Conservation (phyloP, 345 rosid species). For the Acer saccharum region DNA sequence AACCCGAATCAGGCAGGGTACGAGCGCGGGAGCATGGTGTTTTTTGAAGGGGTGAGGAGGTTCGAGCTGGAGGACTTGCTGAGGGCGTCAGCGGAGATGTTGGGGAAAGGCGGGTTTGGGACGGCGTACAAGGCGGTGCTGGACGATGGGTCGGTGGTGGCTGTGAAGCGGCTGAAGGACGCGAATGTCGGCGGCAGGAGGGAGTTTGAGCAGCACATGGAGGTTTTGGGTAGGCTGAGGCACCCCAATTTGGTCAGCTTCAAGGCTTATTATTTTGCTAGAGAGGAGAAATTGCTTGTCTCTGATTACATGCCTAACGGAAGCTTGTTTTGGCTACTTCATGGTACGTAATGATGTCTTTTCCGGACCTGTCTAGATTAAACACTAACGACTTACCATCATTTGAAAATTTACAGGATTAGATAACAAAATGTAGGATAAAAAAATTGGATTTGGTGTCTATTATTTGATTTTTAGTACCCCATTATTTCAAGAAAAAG, state of each 20-base stretch:
- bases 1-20: conserved; percentile 37
- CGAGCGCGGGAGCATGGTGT: conserved; percentile 87
- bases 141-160: conserved; percentile 83
- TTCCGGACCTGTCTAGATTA: background rate
- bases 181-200: conserved; percentile 62
- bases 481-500: no score
- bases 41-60: conserved; percentile 73
- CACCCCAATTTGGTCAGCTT: conserved; percentile 72
- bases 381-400: background rate
- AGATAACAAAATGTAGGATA: background rate
- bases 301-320: conserved; percentile 87
- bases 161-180: conserved; percentile 85
- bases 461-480: no score
- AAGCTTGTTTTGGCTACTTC: conserved; percentile 93
- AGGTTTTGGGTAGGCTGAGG: conserved; percentile 72
- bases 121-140: conserved; percentile 93
- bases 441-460: background rate
- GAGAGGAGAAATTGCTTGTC: conserved; percentile 90
- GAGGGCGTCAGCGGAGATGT: conserved; percentile 95
- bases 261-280: conserved; percentile 80
- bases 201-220: conserved; percentile 89
- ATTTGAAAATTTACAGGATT: background rate
- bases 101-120: conserved; percentile 92
- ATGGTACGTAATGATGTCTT: conserved; percentile 54
- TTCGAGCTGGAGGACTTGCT: conserved; percentile 90